These are phyloP conservation scores for Populus nigra DNA, from an alignment of 345 rosid genomes.

Conservation along the genomic window DNA sequence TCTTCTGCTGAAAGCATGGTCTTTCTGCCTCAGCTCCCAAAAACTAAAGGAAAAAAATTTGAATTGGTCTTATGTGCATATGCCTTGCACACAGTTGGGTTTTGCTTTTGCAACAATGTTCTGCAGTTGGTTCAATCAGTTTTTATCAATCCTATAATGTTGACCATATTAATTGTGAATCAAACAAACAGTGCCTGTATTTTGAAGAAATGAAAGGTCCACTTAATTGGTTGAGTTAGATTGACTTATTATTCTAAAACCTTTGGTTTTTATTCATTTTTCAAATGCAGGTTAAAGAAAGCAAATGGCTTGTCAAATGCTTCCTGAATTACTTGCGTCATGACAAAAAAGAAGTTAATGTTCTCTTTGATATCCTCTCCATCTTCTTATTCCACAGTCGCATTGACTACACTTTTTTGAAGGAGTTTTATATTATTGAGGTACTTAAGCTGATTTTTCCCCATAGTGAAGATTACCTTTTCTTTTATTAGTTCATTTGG, in stretches of 20 bases:
- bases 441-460: constrained; percentile 32
- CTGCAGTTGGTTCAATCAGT: background rate
- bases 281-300: constrained; percentile 83
- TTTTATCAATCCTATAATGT: background rate
- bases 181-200: background rate
- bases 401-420: constrained; percentile 93
- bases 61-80: background rate
- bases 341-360: constrained; percentile 79
- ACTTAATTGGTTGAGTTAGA: background rate
- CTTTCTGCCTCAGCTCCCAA: background rate
- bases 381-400: constrained; percentile 91
- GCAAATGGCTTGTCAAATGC: constrained; percentile 99
- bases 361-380: constrained; percentile 88
- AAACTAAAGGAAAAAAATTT: background rate
- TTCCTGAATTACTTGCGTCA: constrained; percentile 82
- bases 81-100: background rate
- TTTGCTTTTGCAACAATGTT: background rate
- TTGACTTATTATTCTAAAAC: background rate
- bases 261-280: constrained; percentile 10
- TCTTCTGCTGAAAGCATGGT: background rate
- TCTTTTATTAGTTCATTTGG: background rate
- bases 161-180: background rate
- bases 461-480: background rate
- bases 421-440: constrained; percentile 98
- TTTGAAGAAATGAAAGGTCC: background rate